These are phyloP conservation scores for Paracoccidioides lutzii DNA, from an alignment of 2,329 filamentous ascomycete genomes.

Conservation along the genomic window DNA sequence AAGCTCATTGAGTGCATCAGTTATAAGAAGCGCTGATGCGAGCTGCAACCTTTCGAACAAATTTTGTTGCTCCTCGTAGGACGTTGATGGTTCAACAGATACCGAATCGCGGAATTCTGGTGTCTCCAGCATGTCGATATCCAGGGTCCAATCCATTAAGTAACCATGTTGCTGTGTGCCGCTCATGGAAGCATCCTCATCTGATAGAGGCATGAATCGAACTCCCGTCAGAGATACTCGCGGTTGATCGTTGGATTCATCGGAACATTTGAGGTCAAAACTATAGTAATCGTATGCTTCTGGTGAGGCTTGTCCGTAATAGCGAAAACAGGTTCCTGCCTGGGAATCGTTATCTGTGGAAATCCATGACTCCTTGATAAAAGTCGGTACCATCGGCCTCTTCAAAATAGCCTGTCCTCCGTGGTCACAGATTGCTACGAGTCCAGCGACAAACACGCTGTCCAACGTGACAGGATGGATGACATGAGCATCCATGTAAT, in stretches of 20 bases:
- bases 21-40: constrained; percentile 18
- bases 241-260: constrained; percentile 7
- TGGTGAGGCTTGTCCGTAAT: constrained; percentile 15
- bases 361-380: constrained; percentile 22
- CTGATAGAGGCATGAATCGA: constrained; percentile 19
- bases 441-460: constrained; percentile 21
- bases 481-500: constrained; percentile 20
- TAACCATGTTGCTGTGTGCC: constrained; percentile 15
- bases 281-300: constrained; percentile 12
- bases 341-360: constrained; percentile 16
- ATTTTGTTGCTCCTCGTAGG: constrained; percentile 5
- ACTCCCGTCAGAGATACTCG: constrained; percentile 17
- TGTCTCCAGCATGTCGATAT: constrained; percentile 10
- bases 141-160: constrained; percentile 17
- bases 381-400: constrained; percentile 19
- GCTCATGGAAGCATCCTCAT: constrained; percentile 7
- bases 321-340: constrained; percentile 14
- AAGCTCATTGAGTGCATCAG: constrained; percentile 17
- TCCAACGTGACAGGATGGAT: constrained; percentile 28
- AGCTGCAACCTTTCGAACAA: constrained; percentile 19
- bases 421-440: constrained; percentile 16
- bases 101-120: constrained; percentile 2
- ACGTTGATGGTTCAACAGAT: constrained; percentile 1
- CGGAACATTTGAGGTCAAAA: constrained; percentile 12
- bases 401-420: constrained; percentile 14